Percentiles rank a stretch among this genome's conserved stretches.
Conservation (phyloP, 768 basidiomycete genomes). For the Xerocomellus dryophilus region DNA sequence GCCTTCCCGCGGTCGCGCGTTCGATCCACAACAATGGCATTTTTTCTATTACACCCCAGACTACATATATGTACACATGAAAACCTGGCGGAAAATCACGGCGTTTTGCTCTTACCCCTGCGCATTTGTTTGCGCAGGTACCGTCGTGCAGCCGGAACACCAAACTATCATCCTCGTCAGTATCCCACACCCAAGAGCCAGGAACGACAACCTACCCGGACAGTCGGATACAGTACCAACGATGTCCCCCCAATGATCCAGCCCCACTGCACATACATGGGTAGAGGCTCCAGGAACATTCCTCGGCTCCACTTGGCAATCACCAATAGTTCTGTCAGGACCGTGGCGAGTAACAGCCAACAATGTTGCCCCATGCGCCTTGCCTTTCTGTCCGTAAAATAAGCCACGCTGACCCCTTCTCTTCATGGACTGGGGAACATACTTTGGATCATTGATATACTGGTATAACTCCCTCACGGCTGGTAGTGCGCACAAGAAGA, state of each 20-base stretch:
- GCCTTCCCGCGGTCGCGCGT: constrained; percentile 1
- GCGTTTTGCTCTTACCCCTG: constrained; percentile 32
- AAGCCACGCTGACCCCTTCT: constrained; percentile 1
- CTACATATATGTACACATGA: not conserved
- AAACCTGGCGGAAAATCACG: constrained; percentile 15
- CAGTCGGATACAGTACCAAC: constrained; percentile 64
- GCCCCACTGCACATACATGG: constrained; percentile 57
- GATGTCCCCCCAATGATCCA: constrained; percentile 60
- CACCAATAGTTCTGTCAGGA: constrained; percentile 74
- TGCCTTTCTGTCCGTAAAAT: constrained; percentile 54
- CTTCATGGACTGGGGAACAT: constrained; percentile 20
- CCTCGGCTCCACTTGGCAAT: constrained; percentile 82
- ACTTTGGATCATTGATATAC: constrained; percentile 82
- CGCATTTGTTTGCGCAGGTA: constrained; percentile 43
- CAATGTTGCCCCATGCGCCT: constrained; percentile 88
- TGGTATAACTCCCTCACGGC: constrained; percentile 82
- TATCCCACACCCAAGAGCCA: not conserved
- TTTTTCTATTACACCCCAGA: not conserved
- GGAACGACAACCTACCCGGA: constrained; percentile 48
- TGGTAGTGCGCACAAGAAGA: constrained; percentile 85
- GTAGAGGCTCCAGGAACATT: constrained; percentile 63
- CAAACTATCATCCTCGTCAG: constrained; percentile 48
- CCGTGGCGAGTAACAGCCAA: constrained; percentile 85
- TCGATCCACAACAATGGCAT: constrained; percentile 9
- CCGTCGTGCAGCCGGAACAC: constrained; percentile 53